Evolutionary conservation across 371 early-diverging fungal genomes (phyloP), one percentile per base, ranked within the genome.

Genomic region (Mycotypha africana): DNA sequence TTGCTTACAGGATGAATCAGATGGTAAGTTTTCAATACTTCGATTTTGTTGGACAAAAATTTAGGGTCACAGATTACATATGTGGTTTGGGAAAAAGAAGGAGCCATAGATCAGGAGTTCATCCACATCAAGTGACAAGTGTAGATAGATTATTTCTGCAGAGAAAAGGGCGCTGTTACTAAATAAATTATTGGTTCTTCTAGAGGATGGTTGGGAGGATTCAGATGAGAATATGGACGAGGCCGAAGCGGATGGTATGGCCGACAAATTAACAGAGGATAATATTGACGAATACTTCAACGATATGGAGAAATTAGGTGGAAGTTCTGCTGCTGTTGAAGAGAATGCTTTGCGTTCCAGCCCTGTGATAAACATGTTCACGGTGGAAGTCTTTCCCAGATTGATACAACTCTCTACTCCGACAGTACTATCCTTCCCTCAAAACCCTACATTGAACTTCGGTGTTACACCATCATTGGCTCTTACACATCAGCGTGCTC

Each of bases 401-500:
- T 49, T 82, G 25, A 66, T 79, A 38, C 65, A 60, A 26, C 65
- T 82, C 16, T 69, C 77, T 5, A 70, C 76, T 0, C 74, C 77
- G 2, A 81, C 80, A 2, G 49, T 63, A 5, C 42, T 80, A 6
- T 81, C 80, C 0, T 81, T 74, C 53, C 65, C 76, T 8, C 28
- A 28, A 28, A 28, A 28, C 28, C n/a, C n/a, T n/a, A n/a, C n/a
- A n/a, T n/a, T n/a, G n/a, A 57, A 61, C 3, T 44, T 55, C n/a
- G 45, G 57, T 23, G 65, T 79, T 28, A 67, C 74, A n/a, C 56
- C 71, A n/a, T 74, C 65, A 11, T 56, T 76, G 24, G 62, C 59
- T 8, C 67, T 70, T 19, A 74, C 81, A 11, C 83, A 87, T 57
- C 72, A 82, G 38, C 81, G 89, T 33, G 80, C 89, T 1, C 58